Evolutionary conservation across 2,329 filamentous ascomycete genomes (phyloP).

Genomic region (Sporothrix schenckii): DNA sequence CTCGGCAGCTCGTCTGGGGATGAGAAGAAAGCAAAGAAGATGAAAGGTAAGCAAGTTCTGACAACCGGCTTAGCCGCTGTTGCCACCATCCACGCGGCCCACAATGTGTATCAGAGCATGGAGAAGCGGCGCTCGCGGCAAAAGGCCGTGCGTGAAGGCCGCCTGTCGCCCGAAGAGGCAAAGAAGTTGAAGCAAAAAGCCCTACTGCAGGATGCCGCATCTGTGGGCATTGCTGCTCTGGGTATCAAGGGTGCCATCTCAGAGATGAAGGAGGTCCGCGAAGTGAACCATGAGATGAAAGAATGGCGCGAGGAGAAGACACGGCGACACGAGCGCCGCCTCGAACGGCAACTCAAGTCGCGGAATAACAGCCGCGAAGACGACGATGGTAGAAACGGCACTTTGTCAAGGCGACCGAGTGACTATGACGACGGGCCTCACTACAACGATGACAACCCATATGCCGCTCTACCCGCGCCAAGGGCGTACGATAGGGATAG

Average conservation of each 20-base stretch:
- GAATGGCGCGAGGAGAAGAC: conserved; percentile 56
- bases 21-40: conserved; percentile 57
- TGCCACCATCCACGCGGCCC: conserved; percentile 63
- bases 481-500: conserved; percentile 36
- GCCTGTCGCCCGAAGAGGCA: conserved; percentile 55
- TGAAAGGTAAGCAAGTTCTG: conserved; percentile 65
- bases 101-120: conserved; percentile 62
- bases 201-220: conserved; percentile 61
- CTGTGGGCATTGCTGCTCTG: conserved; percentile 60
- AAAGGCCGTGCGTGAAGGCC: conserved; percentile 58
- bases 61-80: conserved; percentile 60
- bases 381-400: conserved; percentile 48
- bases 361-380: conserved; percentile 31
- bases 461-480: conserved; percentile 49
- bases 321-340: conserved; percentile 53
- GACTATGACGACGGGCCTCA: conserved; percentile 51
- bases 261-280: conserved; percentile 60
- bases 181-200: conserved; percentile 62
- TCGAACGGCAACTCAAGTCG: conserved; percentile 42
- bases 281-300: conserved; percentile 53
- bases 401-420: conserved; percentile 46
- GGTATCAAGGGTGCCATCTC: conserved; percentile 60
- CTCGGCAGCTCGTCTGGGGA: conserved; percentile 62
- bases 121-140: conserved; percentile 58
- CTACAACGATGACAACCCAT: conserved; percentile 54